Evolutionary conservation across 2,329 filamentous ascomycete species (phyloP).

Genomic region (Annulohypoxylon truncatum): DNA sequence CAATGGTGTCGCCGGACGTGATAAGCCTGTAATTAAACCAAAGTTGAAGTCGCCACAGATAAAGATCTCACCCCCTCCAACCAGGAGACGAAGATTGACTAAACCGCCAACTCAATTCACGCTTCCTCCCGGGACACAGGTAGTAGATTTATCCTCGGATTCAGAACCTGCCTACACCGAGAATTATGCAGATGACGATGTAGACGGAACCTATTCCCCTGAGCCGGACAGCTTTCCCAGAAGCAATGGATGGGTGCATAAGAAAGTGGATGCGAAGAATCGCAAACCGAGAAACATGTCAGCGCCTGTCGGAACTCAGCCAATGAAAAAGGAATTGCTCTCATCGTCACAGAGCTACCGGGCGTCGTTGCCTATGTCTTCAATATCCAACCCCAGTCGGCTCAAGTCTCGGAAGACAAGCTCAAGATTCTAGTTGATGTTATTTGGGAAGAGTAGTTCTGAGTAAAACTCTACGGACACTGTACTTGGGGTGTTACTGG

Average conservation of each 20-base stretch:
- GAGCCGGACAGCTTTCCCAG: conserved; percentile 31
- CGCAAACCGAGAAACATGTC: conserved; percentile 29
- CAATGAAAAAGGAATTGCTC: conserved; percentile 10
- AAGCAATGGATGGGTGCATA: conserved; percentile 44
- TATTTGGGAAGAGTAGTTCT: background rate
- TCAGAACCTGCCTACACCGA: conserved; percentile 51
- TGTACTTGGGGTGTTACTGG: background rate
- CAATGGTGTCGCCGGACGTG: background rate
- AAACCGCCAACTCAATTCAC: conserved; percentile 43
- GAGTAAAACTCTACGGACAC: background rate
- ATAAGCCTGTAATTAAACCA: conserved; percentile 11
- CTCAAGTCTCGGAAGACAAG: conserved; percentile 37
- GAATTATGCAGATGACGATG: conserved; percentile 55
- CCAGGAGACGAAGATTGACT: conserved; percentile 13
- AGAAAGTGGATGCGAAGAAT: conserved; percentile 26
- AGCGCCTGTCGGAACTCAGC: conserved; percentile 19
- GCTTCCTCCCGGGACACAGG: conserved; percentile 53
- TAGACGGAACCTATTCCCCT: conserved; percentile 53
- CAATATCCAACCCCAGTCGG: conserved; percentile 3
- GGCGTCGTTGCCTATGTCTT: conserved; percentile 6
- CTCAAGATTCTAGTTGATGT: conserved; percentile 32
- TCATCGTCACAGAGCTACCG: conserved; percentile 32
- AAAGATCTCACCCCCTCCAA: conserved; percentile 46
- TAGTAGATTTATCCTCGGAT: conserved; percentile 53
- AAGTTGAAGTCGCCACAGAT: conserved; percentile 17